Conservation (phyloP, 345 rosid genomes). For the Eucalyptus cloeziana region DNA sequence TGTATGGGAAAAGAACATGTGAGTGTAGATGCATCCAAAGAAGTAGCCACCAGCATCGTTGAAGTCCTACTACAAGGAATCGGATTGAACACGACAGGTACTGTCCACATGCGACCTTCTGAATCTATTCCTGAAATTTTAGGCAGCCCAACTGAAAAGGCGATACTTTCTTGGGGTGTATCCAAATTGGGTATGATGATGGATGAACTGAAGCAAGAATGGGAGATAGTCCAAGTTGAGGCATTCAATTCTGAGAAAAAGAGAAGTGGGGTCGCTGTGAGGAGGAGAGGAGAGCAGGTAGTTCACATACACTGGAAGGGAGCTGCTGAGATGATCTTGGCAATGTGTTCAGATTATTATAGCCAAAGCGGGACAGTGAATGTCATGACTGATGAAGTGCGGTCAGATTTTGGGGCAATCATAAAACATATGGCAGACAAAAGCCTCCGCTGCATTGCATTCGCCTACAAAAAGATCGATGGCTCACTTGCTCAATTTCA, state of each 20-base stretch:
- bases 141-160: constrained; percentile 68
- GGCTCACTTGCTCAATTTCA: background rate
- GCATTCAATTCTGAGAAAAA: constrained; percentile 64
- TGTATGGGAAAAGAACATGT: constrained; percentile 44
- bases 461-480: constrained; percentile 24
- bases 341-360: constrained; percentile 50
- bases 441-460: constrained; percentile 66
- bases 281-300: constrained; percentile 14
- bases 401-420: constrained; percentile 16
- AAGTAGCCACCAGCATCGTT: background rate
- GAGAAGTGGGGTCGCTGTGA: constrained; percentile 46
- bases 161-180: constrained; percentile 66
- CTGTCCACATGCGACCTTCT: constrained; percentile 17
- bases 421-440: constrained; percentile 56
- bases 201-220: constrained; percentile 17
- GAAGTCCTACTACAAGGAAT: constrained; percentile 49
- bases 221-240: constrained; percentile 39
- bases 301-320: constrained; percentile 69
- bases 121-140: constrained; percentile 27
- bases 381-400: constrained; percentile 15
- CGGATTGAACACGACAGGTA: constrained; percentile 56
- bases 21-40: background rate
- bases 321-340: constrained; percentile 67
- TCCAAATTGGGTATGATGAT: constrained; percentile 18
- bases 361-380: constrained; percentile 27